A percentile compares a stretch with the other conserved stretches of the same genome.
phyloP scores from a whole-genome alignment of 257 asterid species.

The Thymus quinquecostatus region DNA sequence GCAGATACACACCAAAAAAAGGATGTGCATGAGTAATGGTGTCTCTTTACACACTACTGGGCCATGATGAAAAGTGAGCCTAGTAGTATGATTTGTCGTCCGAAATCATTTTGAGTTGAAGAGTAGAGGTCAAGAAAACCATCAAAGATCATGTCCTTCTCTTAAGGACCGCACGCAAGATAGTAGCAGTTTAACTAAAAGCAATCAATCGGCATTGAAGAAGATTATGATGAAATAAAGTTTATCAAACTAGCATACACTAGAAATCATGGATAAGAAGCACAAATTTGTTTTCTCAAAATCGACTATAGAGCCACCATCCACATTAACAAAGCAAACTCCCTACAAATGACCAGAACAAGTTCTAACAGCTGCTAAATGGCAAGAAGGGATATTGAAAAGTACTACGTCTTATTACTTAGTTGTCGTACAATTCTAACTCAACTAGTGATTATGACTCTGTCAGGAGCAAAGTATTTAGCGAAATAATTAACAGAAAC shows the following conservation, averaged over 20 bases:
- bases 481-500: neutral
- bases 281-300: neutral
- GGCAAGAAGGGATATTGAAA: neutral
- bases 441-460: no score
- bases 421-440: no score
- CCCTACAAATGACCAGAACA: neutral
- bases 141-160: constrained; percentile 4
- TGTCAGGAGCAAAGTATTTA: neutral
- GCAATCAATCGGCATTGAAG: neutral
- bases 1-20: constrained; percentile 34
- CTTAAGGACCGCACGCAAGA: constrained; percentile 3
- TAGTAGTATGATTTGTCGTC: neutral
- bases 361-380: neutral
- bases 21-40: constrained; percentile 8
- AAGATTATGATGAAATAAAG: neutral
- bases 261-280: neutral
- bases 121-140: constrained; percentile 8
- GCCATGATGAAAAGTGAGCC: neutral
- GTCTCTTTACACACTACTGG: neutral
- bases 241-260: neutral
- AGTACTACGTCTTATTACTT: neutral
- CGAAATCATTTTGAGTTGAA: neutral
- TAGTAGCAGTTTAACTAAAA: neutral
- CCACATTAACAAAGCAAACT: constrained; percentile 3
- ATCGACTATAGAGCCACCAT: neutral